Base-by-base conservation (phyloP, 1,139 yeast genomes). In the Zhuliangozyma blackwelliae region DNA sequence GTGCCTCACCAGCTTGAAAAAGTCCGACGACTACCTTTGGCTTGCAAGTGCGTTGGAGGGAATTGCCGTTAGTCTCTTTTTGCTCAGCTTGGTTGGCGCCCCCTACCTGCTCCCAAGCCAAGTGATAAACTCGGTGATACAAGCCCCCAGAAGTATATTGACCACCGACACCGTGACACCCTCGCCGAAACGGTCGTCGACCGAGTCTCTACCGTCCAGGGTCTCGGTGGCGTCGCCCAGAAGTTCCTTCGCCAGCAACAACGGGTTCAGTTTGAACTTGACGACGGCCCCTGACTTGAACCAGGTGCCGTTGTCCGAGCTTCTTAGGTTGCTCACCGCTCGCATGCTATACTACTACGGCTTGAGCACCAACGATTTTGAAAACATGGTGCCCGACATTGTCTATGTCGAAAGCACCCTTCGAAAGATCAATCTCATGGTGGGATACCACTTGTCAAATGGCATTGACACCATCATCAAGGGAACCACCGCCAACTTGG, bases 31-130 rank as follows among this genome's bases (percentile, higher is more conserved):
- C 56, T 75, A 76, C 50, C 63, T 92, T 16, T 92, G 98, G 98
- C 68, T 87, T 22, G 97, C 83, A 0, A 82, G 92, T 31, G 80
- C 96, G 0, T 55, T 90, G 16, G 97, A 89, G 50, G 89, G 94
- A 0, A 63, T 89, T 9, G 84, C 84, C 0, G 77, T 86, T 1
- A 75, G 87, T 45, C 58, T 84, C 29, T 60, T 84, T 7, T 58
- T 89, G 36, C 63, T 87, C 31, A 71, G 82, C 10, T 79, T 72
- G 47, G 57, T 82, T 12, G 79, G 78, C 25, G 66, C 74, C 1
- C 72, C 84, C 0, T 79, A 75, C 42, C 80, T 78, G 36, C 59
- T 88, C 28, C 90, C 92, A 1, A 68, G 49, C 36, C 55, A 54
- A 8, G 45, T 49, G 2, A 33, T 61, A 8, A 40, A 50, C 7